phyloP scores from a whole-genome alignment of 1,284 basidiomycete species.

The Apiotrichum sp. region DNA sequence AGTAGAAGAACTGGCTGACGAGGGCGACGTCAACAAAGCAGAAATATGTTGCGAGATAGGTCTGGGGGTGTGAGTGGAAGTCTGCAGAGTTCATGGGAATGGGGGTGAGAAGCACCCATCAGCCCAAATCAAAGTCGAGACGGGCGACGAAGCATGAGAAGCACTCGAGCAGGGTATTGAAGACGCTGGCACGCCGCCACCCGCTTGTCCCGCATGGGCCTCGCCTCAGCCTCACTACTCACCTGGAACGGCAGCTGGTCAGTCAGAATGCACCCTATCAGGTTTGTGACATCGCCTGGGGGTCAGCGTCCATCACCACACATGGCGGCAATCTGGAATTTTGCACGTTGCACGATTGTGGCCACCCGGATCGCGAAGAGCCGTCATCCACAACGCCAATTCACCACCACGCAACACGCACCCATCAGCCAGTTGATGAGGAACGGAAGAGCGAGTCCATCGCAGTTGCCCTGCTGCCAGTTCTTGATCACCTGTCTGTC shows the following conservation, averaged over 20 bases:
- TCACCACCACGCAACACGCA: conserved; percentile 44
- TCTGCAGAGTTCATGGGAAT: too few relatives aligned
- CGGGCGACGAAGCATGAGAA: neutral
- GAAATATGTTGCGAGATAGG: conserved; percentile 80
- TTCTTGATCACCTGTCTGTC: conserved; percentile 75
- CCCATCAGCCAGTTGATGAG: conserved; percentile 83
- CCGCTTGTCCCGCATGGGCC: too few relatives aligned
- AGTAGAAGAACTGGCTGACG: conserved; percentile 72
- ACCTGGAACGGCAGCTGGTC: conserved; percentile 92
- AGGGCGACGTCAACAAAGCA: conserved; percentile 69
- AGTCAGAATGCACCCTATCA: conserved; percentile 79
- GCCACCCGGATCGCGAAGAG: neutral
- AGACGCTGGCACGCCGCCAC: too few relatives aligned
- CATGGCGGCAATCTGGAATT: too few relatives aligned
- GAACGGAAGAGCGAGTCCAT: conserved; percentile 82
- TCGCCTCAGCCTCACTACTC: conserved; percentile 21
- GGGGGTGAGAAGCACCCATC: neutral
- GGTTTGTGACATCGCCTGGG: conserved; percentile 79
- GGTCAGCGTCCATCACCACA: neutral
- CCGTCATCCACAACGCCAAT: neutral
- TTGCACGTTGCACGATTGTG: neutral
- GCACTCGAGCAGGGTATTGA: too few relatives aligned
- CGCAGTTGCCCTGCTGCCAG: conserved; percentile 63
- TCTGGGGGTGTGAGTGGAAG: conserved; percentile 50
- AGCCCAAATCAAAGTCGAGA: too few relatives aligned